Conservation (phyloP, 2,329 filamentous ascomycete genomes). For the Neofusicoccum ribis region DNA sequence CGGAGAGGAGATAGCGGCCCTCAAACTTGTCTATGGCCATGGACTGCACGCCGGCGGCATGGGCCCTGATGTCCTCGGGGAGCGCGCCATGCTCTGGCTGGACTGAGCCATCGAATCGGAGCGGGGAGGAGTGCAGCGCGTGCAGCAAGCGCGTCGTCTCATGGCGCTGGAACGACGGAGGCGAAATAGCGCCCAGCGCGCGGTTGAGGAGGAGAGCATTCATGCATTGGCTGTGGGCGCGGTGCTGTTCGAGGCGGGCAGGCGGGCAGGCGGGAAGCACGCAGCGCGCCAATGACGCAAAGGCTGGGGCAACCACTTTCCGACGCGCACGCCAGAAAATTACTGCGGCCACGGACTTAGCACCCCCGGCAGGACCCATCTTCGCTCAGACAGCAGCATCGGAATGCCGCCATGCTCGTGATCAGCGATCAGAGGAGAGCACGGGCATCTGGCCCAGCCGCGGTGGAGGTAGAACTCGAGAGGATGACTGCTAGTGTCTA, state of each 20-base stretch:
- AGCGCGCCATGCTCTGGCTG: slow-evolving; percentile 19
- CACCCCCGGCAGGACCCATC: too few species aligned
- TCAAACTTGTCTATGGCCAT: slow-evolving; percentile 81
- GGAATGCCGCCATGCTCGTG: not conserved
- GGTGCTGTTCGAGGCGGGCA: not conserved
- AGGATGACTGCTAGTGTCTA: slow-evolving; percentile 60
- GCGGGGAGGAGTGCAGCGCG: slow-evolving; percentile 66
- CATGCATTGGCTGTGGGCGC: slow-evolving; percentile 58
- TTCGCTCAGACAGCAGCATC: too few species aligned
- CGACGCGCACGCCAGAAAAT: not conserved
- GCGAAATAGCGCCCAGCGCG: slow-evolving; percentile 64
- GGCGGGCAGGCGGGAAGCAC: not conserved
- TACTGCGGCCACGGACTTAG: not conserved
- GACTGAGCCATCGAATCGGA: slow-evolving; percentile 67
- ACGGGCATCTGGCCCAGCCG: not conserved
- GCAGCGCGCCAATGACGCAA: not conserved
- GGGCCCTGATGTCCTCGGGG: slow-evolving; percentile 57
- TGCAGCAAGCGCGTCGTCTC: slow-evolving; percentile 67
- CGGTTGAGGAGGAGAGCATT: slow-evolving; percentile 72
- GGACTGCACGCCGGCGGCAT: slow-evolving; percentile 76
- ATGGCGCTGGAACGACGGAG: slow-evolving; percentile 64
- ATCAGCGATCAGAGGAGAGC: not conserved
- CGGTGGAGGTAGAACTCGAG: not conserved
- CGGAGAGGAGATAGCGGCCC: slow-evolving; percentile 76
- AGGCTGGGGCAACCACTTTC: not conserved